Percentiles rank a stretch among this genome's conserved stretches.
These are phyloP conservation scores for Neltuma alba DNA, from an alignment of 306 rosid genomes.

Conservation along the genomic window DNA sequence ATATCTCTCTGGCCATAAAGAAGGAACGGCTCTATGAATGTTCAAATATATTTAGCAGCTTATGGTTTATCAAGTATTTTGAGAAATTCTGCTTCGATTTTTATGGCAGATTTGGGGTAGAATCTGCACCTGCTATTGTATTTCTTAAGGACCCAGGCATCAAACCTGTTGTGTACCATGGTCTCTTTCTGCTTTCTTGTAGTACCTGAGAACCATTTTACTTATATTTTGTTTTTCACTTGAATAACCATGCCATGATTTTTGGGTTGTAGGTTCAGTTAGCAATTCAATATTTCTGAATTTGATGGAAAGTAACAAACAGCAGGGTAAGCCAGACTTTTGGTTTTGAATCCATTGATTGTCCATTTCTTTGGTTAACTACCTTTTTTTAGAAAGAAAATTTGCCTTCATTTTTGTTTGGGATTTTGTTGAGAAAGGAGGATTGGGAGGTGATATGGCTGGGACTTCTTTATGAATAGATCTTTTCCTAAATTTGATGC, in stretches of 20 bases:
- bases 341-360: constrained; percentile 13
- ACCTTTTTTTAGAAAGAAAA: background rate
- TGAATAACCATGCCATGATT: constrained; percentile 23
- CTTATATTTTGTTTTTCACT: constrained; percentile 31
- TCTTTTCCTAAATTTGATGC: background rate
- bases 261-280: constrained; percentile 61
- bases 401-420: background rate
- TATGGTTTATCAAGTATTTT: constrained; percentile 24
- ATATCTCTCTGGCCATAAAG: constrained; percentile 16
- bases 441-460: constrained; percentile 16
- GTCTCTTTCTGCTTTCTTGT: constrained; percentile 42
- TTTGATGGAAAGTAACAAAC: constrained; percentile 77
- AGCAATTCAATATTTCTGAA: constrained; percentile 57
- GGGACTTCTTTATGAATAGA: background rate
- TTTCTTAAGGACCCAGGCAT: constrained; percentile 92
- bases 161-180: constrained; percentile 86
- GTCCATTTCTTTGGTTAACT: background rate
- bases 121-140: constrained; percentile 87
- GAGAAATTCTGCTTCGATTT: constrained; percentile 9
- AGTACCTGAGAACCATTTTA: constrained; percentile 10
- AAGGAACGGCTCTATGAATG: constrained; percentile 12
- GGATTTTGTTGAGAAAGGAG: background rate
- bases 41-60: constrained; percentile 16
- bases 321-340: constrained; percentile 61
- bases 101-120: constrained; percentile 79